Base-by-base conservation (phyloP, 345 rosid species). In the Acer campestre region DNA sequence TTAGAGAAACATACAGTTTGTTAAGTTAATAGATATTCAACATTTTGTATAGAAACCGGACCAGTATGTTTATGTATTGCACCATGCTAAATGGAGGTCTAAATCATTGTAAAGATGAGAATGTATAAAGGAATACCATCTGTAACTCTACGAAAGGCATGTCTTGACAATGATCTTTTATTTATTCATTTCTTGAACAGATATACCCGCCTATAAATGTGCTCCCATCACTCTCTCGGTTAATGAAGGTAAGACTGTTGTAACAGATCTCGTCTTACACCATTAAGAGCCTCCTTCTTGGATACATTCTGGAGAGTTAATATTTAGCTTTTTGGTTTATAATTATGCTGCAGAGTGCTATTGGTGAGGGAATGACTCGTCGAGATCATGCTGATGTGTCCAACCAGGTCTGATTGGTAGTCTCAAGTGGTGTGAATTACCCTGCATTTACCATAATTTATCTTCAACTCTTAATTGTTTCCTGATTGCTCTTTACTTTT, bases 141-240 rank as follows among this genome's bases (percentile, higher is more conserved):
- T 68, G 53, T 68, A 35, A 42, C 55, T 42, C 8, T 42, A 10
- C 22, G 48, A 66, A 66, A 38, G 25, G 70, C n/a, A 40, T 67
- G 51, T 66, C 13, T 18, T 35, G 42, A 38, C n/a, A 18, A 38
- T 40, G 27, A 67, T 67, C 14, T 67, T 42, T 61, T 23, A 2
- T 23, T 42, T 16, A 14, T 56, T 66, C 8, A 31, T 35, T 14
- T n/a, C 8, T 16, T 16, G 48, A 66, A 65, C 97, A 96, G 99
- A 96, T 96, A 78, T 92, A 94, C 79, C 99, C 98, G 65, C 98
- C 99, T n/a, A 96, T 96, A 66, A 94, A 96, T 79, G 99, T 96
- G 71, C 99, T 94, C 14, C 98, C 98, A 42, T 94, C 98, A 11
- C 85, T 96, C 51, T 96, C 99, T 83, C 99, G 98, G 63, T 82